A percentile compares a stretch with the other conserved stretches of the same genome.
These are phyloP conservation scores for Komagataella ulmi DNA, from an alignment of 805 yeast genomes.

Conservation along the genomic window DNA sequence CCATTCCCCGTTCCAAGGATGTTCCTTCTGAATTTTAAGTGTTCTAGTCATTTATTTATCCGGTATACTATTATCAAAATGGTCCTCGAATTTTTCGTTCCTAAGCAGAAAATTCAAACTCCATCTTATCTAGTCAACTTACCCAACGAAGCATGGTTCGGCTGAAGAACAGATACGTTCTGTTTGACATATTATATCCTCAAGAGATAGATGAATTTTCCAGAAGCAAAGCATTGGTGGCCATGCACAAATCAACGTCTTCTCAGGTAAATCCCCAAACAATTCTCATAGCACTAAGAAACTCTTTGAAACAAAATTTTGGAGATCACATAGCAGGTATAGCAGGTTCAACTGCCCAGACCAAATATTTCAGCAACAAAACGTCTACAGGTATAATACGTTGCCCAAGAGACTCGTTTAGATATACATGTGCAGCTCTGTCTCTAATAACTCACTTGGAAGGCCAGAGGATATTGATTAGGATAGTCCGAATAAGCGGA, in stretches of 20 bases:
- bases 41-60: no score
- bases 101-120: no score
- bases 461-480: constrained; percentile 35
- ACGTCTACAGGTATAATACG: constrained; percentile 81
- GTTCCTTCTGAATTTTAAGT: no score
- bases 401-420: constrained; percentile 53
- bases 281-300: constrained; percentile 39
- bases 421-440: constrained; percentile 55
- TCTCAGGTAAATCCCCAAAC: constrained; percentile 31
- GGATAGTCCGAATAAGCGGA: constrained; percentile 66
- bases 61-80: not conserved
- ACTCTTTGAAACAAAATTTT: constrained; percentile 44
- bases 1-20: no score
- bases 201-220: constrained; percentile 9
- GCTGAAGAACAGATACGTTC: constrained; percentile 69
- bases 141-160: constrained; percentile 54
- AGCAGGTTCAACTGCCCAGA: constrained; percentile 40
- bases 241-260: constrained; percentile 39
- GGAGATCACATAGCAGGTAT: constrained; percentile 73
- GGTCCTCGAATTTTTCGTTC: not conserved
- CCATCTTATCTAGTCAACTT: no score
- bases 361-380: constrained; percentile 70
- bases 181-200: constrained; percentile 71
- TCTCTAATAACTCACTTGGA: constrained; percentile 38
- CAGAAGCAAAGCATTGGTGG: constrained; percentile 21